phyloP scores from a whole-genome alignment of 306 rosid genomes.

The Prosopis cineraria region DNA sequence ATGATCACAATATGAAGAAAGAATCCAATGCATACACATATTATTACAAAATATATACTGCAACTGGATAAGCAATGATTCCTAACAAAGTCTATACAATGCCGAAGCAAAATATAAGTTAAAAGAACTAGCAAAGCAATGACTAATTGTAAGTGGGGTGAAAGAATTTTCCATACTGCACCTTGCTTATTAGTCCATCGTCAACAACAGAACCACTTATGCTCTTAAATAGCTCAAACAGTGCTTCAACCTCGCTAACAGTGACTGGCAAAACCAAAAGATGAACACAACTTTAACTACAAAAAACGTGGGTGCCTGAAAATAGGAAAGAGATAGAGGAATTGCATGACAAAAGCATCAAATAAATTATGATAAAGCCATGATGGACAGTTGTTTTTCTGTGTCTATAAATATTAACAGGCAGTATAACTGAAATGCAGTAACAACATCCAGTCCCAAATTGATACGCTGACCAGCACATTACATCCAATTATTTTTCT shows the following conservation, averaged over 20 bases:
- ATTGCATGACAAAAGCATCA: slow-evolving; percentile 22
- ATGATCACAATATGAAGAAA: slow-evolving; percentile 18
- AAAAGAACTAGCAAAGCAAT: neutral
- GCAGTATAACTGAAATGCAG: slow-evolving; percentile 5
- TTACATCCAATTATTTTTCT: no score
- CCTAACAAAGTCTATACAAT: neutral
- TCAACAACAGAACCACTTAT: slow-evolving; percentile 92
- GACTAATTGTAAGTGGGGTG: neutral
- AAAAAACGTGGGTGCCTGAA: slow-evolving; percentile 18
- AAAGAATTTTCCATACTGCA: slow-evolving; percentile 35
- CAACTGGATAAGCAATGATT: neutral
- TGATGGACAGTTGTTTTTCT: neutral
- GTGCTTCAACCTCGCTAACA: slow-evolving; percentile 96
- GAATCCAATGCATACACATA: neutral
- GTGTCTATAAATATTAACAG: slow-evolving; percentile 4
- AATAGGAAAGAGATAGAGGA: slow-evolving; percentile 2
- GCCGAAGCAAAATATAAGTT: neutral
- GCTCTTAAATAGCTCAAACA: slow-evolving; percentile 92
- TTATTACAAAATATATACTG: neutral
- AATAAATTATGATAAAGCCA: neutral
- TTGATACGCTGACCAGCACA: neutral
- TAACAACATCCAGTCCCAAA: slow-evolving; percentile 21
- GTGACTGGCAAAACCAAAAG: slow-evolving; percentile 64
- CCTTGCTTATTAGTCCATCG: slow-evolving; percentile 95
- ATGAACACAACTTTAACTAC: slow-evolving; percentile 29